Evolutionary conservation across 2,329 filamentous ascomycete species (phyloP).

Genomic region (Dothideomycetes sp.): DNA sequence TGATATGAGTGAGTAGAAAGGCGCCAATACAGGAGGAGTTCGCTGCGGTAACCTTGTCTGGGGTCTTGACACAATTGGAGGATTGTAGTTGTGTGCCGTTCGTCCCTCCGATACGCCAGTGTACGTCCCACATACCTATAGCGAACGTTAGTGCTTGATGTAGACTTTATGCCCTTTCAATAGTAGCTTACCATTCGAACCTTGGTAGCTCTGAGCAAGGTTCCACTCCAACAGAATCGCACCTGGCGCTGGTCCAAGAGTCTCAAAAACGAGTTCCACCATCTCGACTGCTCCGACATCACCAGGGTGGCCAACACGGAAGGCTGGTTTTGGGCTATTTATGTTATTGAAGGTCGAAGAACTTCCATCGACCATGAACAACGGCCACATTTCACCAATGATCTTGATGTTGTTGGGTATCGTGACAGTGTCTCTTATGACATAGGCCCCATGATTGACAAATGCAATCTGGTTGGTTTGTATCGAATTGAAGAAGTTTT

Average conservation of each 20-base stretch:
- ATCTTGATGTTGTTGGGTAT: constrained; percentile 63
- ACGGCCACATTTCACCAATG: constrained; percentile 72
- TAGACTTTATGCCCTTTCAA: background rate
- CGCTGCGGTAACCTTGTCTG: constrained; percentile 37
- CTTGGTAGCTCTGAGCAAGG: constrained; percentile 34
- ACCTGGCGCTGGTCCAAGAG: constrained; percentile 54
- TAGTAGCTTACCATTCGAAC: constrained; percentile 26
- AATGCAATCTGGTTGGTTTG: constrained; percentile 45
- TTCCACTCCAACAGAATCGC: constrained; percentile 67
- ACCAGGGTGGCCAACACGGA: constrained; percentile 55
- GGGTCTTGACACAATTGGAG: constrained; percentile 66
- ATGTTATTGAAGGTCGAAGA: constrained; percentile 32
- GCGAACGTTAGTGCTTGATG: background rate
- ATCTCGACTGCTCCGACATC: constrained; percentile 57
- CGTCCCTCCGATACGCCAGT: constrained; percentile 41
- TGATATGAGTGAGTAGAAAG: constrained; percentile 44
- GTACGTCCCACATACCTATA: constrained; percentile 47
- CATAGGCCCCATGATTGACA: constrained; percentile 47
- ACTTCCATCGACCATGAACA: constrained; percentile 66
- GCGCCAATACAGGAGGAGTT: constrained; percentile 60
- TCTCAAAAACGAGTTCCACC: constrained; percentile 61
- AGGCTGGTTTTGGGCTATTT: constrained; percentile 49
- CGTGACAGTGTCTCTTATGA: constrained; percentile 42
- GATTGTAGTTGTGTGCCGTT: constrained; percentile 56
- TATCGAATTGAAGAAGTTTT: constrained; percentile 54